Base-by-base conservation (phyloP, 345 rosid genomes). In the Euclidium syriacum region DNA sequence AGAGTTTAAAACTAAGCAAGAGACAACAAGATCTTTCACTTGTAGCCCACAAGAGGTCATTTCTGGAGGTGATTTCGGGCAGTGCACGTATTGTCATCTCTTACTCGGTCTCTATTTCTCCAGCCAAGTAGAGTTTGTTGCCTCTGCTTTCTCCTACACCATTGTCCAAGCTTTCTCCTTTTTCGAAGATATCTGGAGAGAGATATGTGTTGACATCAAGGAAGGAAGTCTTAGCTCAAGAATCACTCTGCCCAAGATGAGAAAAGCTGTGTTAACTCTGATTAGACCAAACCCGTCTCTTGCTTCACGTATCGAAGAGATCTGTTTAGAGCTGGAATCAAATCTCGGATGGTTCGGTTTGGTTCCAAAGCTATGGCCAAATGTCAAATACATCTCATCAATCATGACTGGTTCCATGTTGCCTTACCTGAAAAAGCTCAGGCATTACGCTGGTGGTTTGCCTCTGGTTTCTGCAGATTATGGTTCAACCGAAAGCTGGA, bases 351-450 rank as follows among this genome's bases (percentile, higher is more conserved):
- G 96, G 95, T 59, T 7, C 26, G 79, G 85, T 17, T 43, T 87
- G 67, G 49, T 92, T 24, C 80, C 86, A 0, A 77, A 73, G 67
- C 72, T 92, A 14, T 92, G 98, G 98, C 95, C 98, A 10, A 85
- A 81, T 54, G 94, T 90, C 6, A 92, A 89, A 73, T 89, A 87
- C 52, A 76, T 92, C 3, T 89, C 88, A 63, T 89, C 98, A 0
- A 92, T 92, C 70, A 85, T 92, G 98, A 92, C 98, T 0, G 98
- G 98, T 3, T 85, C 96, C 1, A 92, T 92, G 98, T 80, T 79
- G 35, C 89, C 78, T 0, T 92, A 92, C 74, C 19, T 80, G 73
- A 85, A 71, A 29, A 89, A 78, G 66, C 56, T 92, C n/a, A 85
- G 88, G 73, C 90, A 85, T 62, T 89, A 92, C 22, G 79, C 79